Evolutionary conservation across 2,329 filamentous ascomycete species (phyloP).

Genomic region (Aspergillus tamarii): DNA sequence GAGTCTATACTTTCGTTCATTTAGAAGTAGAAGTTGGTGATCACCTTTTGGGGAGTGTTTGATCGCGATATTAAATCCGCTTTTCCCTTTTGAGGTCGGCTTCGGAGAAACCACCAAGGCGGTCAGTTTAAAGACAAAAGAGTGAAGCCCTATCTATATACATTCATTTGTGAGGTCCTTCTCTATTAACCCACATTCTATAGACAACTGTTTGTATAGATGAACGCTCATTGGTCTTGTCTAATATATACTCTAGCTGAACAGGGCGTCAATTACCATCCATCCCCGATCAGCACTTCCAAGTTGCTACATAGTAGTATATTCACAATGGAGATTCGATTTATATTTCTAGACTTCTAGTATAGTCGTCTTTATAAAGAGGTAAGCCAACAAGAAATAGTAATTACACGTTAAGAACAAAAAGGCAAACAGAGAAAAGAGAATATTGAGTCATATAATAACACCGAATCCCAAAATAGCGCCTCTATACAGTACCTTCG

Average conservation of each 20-base stretch:
- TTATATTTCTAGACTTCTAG: background rate
- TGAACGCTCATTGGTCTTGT: too few species aligned
- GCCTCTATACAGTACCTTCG: background rate
- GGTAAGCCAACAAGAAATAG: background rate
- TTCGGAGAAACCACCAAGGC: conserved; percentile 16
- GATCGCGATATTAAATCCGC: conserved; percentile 2
- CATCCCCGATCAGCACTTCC: too few species aligned
- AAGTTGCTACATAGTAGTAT: background rate
- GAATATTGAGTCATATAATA: background rate
- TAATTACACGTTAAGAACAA: background rate
- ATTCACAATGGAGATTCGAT: background rate
- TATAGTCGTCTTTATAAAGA: background rate
- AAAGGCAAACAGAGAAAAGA: background rate
- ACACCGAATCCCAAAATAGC: background rate
- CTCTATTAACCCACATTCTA: too few species aligned
- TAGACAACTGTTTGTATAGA: too few species aligned
- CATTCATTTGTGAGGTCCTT: too few species aligned
- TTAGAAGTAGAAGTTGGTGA: background rate
- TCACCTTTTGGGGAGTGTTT: background rate
- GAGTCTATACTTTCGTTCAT: conserved; percentile 6
- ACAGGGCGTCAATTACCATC: too few species aligned
- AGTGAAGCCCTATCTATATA: background rate
- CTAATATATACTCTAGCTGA: too few species aligned
- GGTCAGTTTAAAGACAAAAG: conserved; percentile 2
- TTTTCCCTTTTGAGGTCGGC: conserved; percentile 8